Percentiles rank a stretch among this genome's conserved stretches.
Evolutionary conservation across 2,329 filamentous ascomycete species (phyloP).

Genomic region (Scedosporium boydii): DNA sequence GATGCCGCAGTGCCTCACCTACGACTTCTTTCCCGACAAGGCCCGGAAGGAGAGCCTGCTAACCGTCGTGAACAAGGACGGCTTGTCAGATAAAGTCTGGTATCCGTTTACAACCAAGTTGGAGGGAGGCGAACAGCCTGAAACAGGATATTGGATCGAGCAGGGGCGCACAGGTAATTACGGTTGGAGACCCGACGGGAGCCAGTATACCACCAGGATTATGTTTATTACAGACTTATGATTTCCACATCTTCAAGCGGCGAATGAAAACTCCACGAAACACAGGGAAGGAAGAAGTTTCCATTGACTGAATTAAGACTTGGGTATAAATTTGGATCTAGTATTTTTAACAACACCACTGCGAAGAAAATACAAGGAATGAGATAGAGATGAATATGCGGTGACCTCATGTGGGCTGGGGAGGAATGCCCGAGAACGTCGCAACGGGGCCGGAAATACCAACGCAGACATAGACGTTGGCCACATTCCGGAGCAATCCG

Average conservation of each 20-base stretch:
- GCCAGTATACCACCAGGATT: no score
- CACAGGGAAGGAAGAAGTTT: no score
- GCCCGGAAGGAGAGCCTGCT: background rate
- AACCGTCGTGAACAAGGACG: background rate
- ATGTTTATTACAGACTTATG: no score
- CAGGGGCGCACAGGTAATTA: no score
- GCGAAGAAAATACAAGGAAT: no score
- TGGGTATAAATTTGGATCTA: no score
- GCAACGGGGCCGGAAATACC: background rate
- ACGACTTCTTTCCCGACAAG: background rate
- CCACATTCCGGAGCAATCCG: conserved; percentile 12
- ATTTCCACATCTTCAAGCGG: no score
- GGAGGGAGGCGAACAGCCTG: background rate
- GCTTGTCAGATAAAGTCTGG: background rate
- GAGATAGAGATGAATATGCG: no score
- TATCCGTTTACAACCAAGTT: background rate
- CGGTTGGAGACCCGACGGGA: no score
- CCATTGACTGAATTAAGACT: no score
- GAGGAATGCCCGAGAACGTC: background rate
- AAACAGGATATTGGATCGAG: background rate
- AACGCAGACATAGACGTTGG: background rate
- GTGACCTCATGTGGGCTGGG: background rate
- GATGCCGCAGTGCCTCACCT: background rate
- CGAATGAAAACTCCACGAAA: no score
- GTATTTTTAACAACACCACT: no score